A percentile compares a stretch with the other conserved stretches of the same genome.
These are phyloP conservation scores for Seminavis robusta DNA, from an alignment of 108 stramenopile genomes.

Conservation along the genomic window DNA sequence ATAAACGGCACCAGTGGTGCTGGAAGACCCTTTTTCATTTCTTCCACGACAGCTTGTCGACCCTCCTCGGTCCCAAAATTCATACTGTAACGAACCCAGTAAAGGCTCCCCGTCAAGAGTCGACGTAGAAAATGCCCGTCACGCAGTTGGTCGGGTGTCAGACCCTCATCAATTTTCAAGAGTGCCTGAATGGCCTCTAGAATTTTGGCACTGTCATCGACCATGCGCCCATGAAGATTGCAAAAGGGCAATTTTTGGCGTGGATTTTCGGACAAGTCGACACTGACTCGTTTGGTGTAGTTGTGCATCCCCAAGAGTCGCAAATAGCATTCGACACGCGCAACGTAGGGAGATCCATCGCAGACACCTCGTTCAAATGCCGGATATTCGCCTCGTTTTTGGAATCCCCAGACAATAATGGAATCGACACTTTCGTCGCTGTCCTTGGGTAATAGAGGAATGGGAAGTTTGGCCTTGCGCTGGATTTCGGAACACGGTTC, in stretches of 20 bases:
- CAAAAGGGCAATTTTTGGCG: background rate
- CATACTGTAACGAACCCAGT: background rate
- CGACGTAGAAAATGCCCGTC: background rate
- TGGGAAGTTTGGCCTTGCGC: no score
- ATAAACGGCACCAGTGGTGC: background rate
- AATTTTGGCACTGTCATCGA: constrained; percentile 5
- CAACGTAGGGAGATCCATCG: background rate
- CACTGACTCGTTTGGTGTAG: background rate
- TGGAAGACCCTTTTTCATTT: background rate
- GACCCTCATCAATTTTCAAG: background rate
- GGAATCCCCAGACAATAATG: background rate
- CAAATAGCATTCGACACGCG: background rate
- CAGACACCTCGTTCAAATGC: background rate
- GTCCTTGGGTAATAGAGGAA: no score
- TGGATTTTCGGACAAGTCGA: background rate
- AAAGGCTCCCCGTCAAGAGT: constrained; percentile 5
- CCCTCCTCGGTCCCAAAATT: background rate
- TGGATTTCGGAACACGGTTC: no score
- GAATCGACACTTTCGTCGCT: no score
- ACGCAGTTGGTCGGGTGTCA: background rate
- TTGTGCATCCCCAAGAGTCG: background rate
- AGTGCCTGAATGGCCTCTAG: background rate
- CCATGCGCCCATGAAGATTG: constrained; percentile 1
- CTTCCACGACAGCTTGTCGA: background rate
- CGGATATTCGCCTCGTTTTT: background rate